These are phyloP conservation scores for Saccharomyces hybrid DNA, from an alignment of 1,139 yeast genomes.

Conservation along the genomic window DNA sequence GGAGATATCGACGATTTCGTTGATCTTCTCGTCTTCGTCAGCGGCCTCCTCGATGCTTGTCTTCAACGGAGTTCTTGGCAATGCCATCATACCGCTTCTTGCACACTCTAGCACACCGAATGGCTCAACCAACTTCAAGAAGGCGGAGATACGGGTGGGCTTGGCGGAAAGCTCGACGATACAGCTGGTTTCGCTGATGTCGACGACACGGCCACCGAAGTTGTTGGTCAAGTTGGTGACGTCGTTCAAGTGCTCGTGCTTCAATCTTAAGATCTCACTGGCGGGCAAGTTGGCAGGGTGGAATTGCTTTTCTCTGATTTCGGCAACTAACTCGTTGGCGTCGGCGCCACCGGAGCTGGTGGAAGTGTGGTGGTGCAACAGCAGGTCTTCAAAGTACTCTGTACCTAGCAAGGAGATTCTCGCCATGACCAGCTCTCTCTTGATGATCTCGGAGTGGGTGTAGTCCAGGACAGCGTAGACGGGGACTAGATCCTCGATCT, in stretches of 20 bases:
- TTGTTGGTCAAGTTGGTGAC: slow-evolving; percentile 72
- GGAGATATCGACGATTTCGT: slow-evolving; percentile 53
- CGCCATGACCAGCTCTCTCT: slow-evolving; percentile 83
- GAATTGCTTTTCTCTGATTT: slow-evolving; percentile 40
- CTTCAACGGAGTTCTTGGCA: slow-evolving; percentile 83
- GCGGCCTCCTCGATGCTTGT: slow-evolving; percentile 48
- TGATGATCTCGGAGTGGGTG: slow-evolving; percentile 80
- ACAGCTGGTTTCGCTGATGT: slow-evolving; percentile 87
- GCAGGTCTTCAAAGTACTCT: slow-evolving; percentile 90
- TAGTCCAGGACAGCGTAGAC: slow-evolving; percentile 96
- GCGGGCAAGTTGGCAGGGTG: slow-evolving; percentile 90
- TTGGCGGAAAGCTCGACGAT: slow-evolving; percentile 91
- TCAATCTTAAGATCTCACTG: slow-evolving; percentile 88
- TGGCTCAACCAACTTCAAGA: slow-evolving; percentile 83
- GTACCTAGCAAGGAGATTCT: slow-evolving; percentile 92
- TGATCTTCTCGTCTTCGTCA: slow-evolving; percentile 23
- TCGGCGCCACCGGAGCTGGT: slow-evolving; percentile 20
- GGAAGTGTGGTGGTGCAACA: slow-evolving; percentile 67
- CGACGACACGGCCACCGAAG: slow-evolving; percentile 90
- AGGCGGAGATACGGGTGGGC: slow-evolving; percentile 80
- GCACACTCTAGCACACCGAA: slow-evolving; percentile 95
- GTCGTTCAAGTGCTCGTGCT: slow-evolving; percentile 80
- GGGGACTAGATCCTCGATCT: slow-evolving; percentile 94
- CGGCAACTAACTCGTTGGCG: slow-evolving; percentile 28
- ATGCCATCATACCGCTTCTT: slow-evolving; percentile 97